These are phyloP conservation scores for Fusarium equiseti DNA, from an alignment of 2,329 filamentous ascomycete species.

Conservation along the genomic window DNA sequence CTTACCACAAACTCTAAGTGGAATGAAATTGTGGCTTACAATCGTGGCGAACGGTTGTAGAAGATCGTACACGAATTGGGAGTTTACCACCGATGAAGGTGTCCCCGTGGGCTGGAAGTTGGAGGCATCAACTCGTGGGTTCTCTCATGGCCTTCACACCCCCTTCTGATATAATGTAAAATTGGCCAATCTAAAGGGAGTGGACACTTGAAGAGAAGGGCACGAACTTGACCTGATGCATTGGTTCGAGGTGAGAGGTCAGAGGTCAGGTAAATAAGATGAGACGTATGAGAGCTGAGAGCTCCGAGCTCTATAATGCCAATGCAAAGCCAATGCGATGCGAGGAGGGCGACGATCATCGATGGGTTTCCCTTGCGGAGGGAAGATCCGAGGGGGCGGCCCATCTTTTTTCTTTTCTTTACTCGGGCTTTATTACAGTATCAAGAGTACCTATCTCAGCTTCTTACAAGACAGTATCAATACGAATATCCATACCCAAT, in stretches of 20 bases:
- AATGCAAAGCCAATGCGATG: slow-evolving; percentile 10
- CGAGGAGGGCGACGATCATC: slow-evolving; percentile 41
- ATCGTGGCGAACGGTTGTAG: slow-evolving; percentile 40
- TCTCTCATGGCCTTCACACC: slow-evolving; percentile 24
- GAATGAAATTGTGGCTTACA: slow-evolving; percentile 37
- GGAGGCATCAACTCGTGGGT: slow-evolving; percentile 40
- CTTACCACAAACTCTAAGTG: not conserved
- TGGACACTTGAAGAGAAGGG: slow-evolving; percentile 23
- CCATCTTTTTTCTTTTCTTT: slow-evolving; percentile 1
- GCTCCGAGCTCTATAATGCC: slow-evolving; percentile 5
- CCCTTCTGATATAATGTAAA: slow-evolving; percentile 9
- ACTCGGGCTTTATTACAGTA: not conserved
- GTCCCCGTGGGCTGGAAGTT: slow-evolving; percentile 41
- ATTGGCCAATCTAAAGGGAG: slow-evolving; percentile 35
- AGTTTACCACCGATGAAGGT: slow-evolving; percentile 21
- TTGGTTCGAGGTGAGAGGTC: slow-evolving; percentile 27
- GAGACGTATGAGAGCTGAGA: slow-evolving; percentile 26
- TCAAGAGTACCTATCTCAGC: not conserved
- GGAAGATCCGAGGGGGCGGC: slow-evolving; percentile 36
- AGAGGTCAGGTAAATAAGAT: slow-evolving; percentile 5
- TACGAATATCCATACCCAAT: slow-evolving; percentile 20
- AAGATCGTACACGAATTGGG: slow-evolving; percentile 27
- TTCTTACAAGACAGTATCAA: not conserved
- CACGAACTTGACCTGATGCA: slow-evolving; percentile 38
- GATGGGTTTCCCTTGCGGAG: slow-evolving; percentile 32